Conservation (phyloP, 2,329 filamentous ascomycete genomes). For the Alternaria solani region DNA sequence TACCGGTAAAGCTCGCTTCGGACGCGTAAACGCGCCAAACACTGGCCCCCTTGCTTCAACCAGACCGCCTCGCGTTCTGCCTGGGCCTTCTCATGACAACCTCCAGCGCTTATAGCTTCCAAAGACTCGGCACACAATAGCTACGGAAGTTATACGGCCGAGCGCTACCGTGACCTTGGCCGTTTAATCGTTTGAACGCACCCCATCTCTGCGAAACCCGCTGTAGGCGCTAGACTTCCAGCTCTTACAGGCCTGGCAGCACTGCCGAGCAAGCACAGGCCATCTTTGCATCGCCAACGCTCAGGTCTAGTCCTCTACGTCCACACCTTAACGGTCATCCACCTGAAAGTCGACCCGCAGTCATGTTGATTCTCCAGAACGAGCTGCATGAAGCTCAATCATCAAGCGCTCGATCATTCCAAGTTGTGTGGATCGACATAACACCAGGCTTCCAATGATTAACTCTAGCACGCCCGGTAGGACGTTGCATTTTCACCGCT, state of each 20-base stretch:
- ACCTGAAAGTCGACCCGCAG: background rate
- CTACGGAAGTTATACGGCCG: background rate
- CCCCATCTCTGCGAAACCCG: background rate
- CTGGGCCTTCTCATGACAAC: background rate
- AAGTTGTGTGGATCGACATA: background rate
- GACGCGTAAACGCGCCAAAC: no score
- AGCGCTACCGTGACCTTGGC: background rate
- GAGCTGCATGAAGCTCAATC: background rate
- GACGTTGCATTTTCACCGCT: background rate
- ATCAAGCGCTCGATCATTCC: conserved; percentile 3
- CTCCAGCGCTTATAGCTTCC: background rate
- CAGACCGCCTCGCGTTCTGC: background rate
- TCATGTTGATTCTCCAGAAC: background rate
- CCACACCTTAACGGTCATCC: background rate
- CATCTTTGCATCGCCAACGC: background rate
- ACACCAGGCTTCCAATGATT: background rate
- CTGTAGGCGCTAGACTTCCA: background rate
- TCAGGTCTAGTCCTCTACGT: background rate
- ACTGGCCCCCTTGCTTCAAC: background rate
- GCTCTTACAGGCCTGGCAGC: background rate
- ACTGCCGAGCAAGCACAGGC: background rate
- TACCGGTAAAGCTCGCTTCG: background rate
- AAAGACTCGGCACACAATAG: background rate
- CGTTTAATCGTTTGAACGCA: background rate
- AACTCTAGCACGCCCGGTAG: background rate